Evolutionary conservation across 345 rosid species (phyloP).

Genomic region (Citrus unshiu): DNA sequence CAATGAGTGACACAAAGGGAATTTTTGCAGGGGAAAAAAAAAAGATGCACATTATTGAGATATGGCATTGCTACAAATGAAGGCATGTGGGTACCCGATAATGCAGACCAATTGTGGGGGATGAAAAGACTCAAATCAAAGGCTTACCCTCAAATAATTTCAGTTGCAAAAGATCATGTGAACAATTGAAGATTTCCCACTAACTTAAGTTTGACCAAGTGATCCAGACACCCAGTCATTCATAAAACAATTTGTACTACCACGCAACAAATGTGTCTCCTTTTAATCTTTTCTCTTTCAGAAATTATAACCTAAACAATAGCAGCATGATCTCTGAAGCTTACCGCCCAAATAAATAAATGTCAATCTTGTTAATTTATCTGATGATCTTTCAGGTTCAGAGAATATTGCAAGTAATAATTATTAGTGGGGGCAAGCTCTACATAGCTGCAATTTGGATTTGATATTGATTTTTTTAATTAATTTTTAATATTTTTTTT

Average conservation of each 20-base stretch:
- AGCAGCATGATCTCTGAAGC: no score
- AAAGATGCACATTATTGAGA: slow-evolving; percentile 4
- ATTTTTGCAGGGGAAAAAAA: slow-evolving; percentile 6
- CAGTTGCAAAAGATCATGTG: slow-evolving; percentile 5
- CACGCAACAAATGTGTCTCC: no score
- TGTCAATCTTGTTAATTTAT: no score
- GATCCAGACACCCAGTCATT: neutral
- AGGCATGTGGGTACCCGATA: slow-evolving; percentile 14
- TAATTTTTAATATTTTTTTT: no score
- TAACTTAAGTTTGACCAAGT: neutral
- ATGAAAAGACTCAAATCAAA: neutral
- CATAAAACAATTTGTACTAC: neutral
- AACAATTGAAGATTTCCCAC: slow-evolving; percentile 8
- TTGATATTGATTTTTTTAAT: no score
- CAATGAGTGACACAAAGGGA: slow-evolving; percentile 13
- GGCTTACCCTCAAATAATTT: neutral
- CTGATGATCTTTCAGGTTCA: no score
- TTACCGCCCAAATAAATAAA: no score
- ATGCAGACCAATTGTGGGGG: slow-evolving; percentile 19
- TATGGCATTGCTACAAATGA: neutral
- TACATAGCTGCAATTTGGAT: no score
- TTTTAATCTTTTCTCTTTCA: no score
- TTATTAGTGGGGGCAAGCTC: no score
- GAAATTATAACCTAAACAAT: no score
- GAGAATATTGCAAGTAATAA: no score